Evolutionary conservation across 345 rosid species (phyloP), one percentile per base, ranked within the genome.

Genomic region (Syzygium grande): DNA sequence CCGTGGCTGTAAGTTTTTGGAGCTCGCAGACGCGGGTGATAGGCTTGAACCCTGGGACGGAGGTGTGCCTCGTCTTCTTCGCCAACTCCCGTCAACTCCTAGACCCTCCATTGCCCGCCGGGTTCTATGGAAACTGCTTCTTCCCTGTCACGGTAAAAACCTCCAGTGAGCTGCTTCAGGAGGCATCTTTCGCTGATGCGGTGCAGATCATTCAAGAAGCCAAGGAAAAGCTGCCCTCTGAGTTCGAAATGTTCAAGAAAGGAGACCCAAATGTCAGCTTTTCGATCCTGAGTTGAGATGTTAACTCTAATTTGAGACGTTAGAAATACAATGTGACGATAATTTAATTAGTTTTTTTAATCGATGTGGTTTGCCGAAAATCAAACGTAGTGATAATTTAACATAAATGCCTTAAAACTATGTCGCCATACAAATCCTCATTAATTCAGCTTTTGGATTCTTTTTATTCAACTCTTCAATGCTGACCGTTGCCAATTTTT

Each of bases 121-220:
- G 98, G 9, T 95, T 96, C 90, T 95, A 94, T 56, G 95, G 98
- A 7, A 95, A 96, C 89, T 93, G 95, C 79, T 93, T 94, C 92
- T 96, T 92, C 86, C 96, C 96, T 0, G 94, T 95, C 84, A 94
- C 92, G 2, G 84, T 93, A 52, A 84, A 92, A 46, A 88, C 91
- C 65, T 86, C 92, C 10, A 88, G 90, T 17, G 92, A 90, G 19
- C 77, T 87, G 54, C 59, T 93, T 12, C 59, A 85, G 86, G 73
- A 89, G 38, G 90, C 90, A 49, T 86, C 94, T 11, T 61, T 55
- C 11, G n/a, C 65, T 7, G 93, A 91, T 17, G 96, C 92, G 89
- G 90, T 93, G 52, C 90, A 90, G 68, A 59, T 93, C 58, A 92
- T 95, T 58, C 92, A 91, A 84, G 90, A 90, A 85, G 92, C 95